phyloP scores from a whole-genome alignment of 1,284 basidiomycete species.

The Trichosporon sp. region DNA sequence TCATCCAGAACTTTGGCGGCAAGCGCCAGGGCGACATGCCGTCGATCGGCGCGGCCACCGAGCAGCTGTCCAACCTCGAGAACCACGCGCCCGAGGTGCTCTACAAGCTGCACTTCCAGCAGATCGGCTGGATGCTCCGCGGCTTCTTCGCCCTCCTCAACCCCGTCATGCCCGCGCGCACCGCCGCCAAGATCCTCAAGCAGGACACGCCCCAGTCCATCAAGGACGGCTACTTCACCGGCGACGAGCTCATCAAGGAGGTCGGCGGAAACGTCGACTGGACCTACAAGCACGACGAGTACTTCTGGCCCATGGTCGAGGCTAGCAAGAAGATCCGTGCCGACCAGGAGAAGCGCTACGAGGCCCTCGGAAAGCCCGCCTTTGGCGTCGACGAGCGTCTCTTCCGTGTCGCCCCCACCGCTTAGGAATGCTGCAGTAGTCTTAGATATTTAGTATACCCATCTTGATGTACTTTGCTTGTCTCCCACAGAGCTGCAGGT shows the following conservation, averaged over 20 bases:
- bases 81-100: constrained; percentile 36
- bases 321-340: constrained; percentile 25
- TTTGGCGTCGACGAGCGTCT: constrained; percentile 33
- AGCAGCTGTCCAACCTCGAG: constrained; percentile 31
- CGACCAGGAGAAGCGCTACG: constrained; percentile 28
- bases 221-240: constrained; percentile 23
- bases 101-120: constrained; percentile 24
- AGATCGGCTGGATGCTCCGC: constrained; percentile 38
- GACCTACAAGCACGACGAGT: constrained; percentile 35
- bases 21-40: constrained; percentile 41
- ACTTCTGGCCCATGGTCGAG: constrained; percentile 33
- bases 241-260: constrained; percentile 27
- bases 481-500: neutral
- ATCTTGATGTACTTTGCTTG: neutral
- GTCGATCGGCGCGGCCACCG: constrained; percentile 27
- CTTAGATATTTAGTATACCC: neutral
- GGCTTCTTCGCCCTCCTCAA: constrained; percentile 41
- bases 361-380: constrained; percentile 23
- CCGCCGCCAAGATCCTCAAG: constrained; percentile 33
- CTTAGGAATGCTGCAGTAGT: neutral
- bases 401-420: constrained; percentile 22
- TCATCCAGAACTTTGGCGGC: constrained; percentile 44
- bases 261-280: constrained; percentile 30
- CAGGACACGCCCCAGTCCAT: constrained; percentile 21
- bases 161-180: constrained; percentile 36